phyloP scores from a whole-genome alignment of 2,329 filamentous ascomycete genomes.

The Botrytis aclada region DNA sequence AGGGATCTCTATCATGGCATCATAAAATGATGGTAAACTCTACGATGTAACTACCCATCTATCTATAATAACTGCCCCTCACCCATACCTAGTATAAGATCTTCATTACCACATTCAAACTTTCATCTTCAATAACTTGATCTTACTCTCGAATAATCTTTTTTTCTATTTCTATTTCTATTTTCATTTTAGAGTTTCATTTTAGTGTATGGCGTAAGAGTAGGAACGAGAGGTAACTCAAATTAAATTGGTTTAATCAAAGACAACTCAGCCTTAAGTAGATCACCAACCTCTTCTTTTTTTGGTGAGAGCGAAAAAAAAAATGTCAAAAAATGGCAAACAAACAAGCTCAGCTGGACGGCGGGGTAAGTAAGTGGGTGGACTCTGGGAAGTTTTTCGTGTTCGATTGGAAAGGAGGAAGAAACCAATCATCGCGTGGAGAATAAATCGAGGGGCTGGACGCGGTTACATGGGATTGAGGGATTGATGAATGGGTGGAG shows the following conservation, averaged over 20 bases:
- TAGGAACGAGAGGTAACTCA: background rate
- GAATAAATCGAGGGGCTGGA: slow-evolving; percentile 18
- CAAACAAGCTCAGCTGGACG: background rate
- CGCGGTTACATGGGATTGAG: slow-evolving; percentile 6
- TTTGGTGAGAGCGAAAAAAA: background rate
- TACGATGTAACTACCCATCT: too few relatives aligned
- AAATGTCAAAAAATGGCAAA: background rate
- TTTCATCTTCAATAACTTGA: too few relatives aligned
- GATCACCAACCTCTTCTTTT: slow-evolving; percentile 3
- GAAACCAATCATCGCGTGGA: slow-evolving; percentile 33
- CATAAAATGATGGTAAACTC: background rate
- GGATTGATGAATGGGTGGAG: background rate
- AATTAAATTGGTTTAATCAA: background rate
- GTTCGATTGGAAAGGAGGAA: background rate
- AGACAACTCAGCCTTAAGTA: slow-evolving; percentile 9
- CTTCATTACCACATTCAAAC: background rate
- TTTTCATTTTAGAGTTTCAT: background rate
- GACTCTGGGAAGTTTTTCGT: background rate
- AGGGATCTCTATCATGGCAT: background rate
- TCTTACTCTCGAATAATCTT: background rate
- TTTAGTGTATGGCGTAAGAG: slow-evolving; percentile 3
- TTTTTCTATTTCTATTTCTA: too few relatives aligned
- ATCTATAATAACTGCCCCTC: background rate
- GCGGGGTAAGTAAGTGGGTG: slow-evolving; percentile 2
- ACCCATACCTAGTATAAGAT: background rate